Evolutionary conservation across 148 eudicot species (phyloP).

Genomic region (Chenopodium berlandieri): DNA sequence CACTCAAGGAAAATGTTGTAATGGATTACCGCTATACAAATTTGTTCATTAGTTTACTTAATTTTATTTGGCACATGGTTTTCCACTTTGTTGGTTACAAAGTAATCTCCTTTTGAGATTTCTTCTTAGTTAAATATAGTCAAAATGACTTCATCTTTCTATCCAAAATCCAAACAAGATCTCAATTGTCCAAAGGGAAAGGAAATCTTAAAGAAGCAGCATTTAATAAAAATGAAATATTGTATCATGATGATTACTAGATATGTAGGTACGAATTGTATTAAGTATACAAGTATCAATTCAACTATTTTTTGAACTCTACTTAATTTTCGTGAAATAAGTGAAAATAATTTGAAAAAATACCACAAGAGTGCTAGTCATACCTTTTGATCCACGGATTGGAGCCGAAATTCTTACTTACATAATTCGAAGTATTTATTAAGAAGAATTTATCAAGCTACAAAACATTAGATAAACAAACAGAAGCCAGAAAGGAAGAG

Average conservation of each 20-base stretch:
- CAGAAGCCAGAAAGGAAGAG: not conserved
- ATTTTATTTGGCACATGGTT: not conserved
- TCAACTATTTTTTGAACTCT: not conserved
- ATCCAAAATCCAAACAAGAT: not conserved
- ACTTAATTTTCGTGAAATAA: no score
- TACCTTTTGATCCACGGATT: not conserved
- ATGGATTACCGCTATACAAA: not conserved
- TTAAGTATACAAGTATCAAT: no score
- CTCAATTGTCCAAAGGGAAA: not conserved
- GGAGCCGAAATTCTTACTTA: not conserved
- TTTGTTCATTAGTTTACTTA: not conserved
- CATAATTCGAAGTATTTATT: not conserved
- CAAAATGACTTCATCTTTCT: not conserved
- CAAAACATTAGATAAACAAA: not conserved
- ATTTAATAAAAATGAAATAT: no score
- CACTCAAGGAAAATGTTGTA: not conserved
- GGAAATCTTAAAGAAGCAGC: no score
- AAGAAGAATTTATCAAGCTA: not conserved
- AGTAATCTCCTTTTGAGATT: not conserved
- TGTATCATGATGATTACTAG: not conserved
- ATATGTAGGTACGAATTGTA: not conserved
- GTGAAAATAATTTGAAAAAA: no score
- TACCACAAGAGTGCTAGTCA: not conserved
- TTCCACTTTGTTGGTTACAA: slow-evolving; percentile 2
- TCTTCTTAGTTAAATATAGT: not conserved